phyloP scores from a whole-genome alignment of 2,329 filamentous ascomycete genomes.

The Neonectria neomacrospora region DNA sequence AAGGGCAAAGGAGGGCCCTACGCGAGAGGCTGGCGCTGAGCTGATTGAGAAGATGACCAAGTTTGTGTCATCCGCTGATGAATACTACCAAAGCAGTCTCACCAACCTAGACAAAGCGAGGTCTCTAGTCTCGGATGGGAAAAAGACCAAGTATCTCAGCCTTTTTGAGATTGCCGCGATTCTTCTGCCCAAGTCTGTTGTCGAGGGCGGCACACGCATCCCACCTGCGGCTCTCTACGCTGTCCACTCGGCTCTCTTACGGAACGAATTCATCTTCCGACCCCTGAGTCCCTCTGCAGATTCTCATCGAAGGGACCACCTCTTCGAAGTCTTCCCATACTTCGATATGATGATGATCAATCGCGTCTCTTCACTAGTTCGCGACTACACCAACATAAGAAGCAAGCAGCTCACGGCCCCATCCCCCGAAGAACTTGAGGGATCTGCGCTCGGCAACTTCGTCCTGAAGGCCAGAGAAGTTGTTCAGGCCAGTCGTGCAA shows the following conservation, averaged over 20 bases:
- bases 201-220: conserved; percentile 53
- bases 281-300: conserved; percentile 60
- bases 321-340: conserved; percentile 67
- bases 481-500: conserved; percentile 63
- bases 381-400: conserved; percentile 45
- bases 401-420: conserved; percentile 31
- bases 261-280: conserved; percentile 70
- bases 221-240: conserved; percentile 70
- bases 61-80: conserved; percentile 57
- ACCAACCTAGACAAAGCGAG: conserved; percentile 60
- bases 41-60: conserved; percentile 60
- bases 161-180: conserved; percentile 62
- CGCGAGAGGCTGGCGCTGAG: conserved; percentile 53
- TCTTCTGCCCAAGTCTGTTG: conserved; percentile 52
- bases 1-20: conserved; percentile 54
- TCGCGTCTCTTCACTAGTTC: conserved; percentile 48
- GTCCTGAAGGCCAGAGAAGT: conserved; percentile 59
- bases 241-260: conserved; percentile 72
- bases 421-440: conserved; percentile 30
- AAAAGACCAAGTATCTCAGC: conserved; percentile 58
- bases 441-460: conserved; percentile 55
- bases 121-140: conserved; percentile 51
- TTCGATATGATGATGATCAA: conserved; percentile 45
- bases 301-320: conserved; percentile 60
- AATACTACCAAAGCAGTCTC: conserved; percentile 60